Percentiles rank a stretch among this genome's conserved stretches.
phyloP scores from a whole-genome alignment of 805 yeast species.

The Wickerhamiella azymoides region DNA sequence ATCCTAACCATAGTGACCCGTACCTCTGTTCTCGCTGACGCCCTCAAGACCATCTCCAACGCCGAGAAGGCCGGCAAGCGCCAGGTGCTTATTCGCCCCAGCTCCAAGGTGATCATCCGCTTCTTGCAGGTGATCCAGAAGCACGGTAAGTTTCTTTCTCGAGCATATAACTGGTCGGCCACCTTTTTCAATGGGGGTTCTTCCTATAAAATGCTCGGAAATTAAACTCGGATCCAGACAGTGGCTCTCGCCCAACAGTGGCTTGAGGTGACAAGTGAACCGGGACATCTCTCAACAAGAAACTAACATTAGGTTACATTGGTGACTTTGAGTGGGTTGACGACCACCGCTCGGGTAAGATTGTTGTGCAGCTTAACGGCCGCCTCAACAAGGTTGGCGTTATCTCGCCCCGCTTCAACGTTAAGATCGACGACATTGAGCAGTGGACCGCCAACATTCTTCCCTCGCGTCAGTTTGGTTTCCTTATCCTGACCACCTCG shows the following conservation, averaged over 20 bases:
- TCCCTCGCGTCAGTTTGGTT: conserved; percentile 99
- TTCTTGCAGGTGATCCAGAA: conserved; percentile 93
- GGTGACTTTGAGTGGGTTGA: conserved; percentile 97
- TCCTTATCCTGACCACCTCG: conserved; percentile 93
- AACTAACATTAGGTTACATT: conserved; percentile 47
- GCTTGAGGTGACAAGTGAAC: conserved; percentile 1
- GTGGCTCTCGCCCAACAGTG: neutral
- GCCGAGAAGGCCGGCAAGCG: conserved; percentile 99
- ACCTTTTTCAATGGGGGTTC: conserved; percentile 36
- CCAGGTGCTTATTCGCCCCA: conserved; percentile 96
- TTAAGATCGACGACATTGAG: conserved; percentile 87
- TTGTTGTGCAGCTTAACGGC: conserved; percentile 92
- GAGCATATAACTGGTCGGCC: conserved; percentile 98
- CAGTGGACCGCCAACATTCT: conserved; percentile 97
- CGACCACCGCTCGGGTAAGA: conserved; percentile 98
- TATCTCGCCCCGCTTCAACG: conserved; percentile 96
- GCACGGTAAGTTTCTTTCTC: conserved; percentile 59
- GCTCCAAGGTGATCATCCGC: conserved; percentile 96
- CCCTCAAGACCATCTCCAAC: conserved; percentile 94
- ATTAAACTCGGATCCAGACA: conserved; percentile 25
- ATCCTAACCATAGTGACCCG: conserved; percentile 62
- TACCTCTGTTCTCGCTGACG: conserved; percentile 97
- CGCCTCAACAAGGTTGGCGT: conserved; percentile 99
- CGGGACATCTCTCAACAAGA: conserved; percentile 1
- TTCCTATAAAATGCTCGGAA: conserved; percentile 98